A percentile compares a stretch with the other conserved stretches of the same genome.
Conservation (phyloP, 768 basidiomycete genomes). For the Tylopilus balloui region DNA sequence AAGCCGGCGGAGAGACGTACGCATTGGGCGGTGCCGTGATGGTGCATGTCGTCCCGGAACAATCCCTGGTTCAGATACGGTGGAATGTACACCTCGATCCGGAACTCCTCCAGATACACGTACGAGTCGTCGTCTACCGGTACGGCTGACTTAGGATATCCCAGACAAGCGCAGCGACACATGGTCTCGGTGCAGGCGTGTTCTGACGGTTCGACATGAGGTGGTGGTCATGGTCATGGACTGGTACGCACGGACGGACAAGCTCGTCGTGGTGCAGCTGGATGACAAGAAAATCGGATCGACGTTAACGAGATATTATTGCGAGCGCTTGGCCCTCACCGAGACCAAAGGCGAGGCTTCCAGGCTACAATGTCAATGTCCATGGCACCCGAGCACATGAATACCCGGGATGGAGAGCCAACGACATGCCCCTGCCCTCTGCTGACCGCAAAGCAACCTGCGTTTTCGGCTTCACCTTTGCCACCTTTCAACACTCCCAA, state of each 20-base stretch:
- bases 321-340: too few relatives aligned
- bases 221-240: too few relatives aligned
- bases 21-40: constrained; percentile 65
- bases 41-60: constrained; percentile 56
- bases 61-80: constrained; percentile 71
- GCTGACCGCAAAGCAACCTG: background rate
- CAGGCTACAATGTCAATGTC: background rate
- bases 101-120: constrained; percentile 71
- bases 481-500: background rate
- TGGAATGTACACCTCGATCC: constrained; percentile 78
- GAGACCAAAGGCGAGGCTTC: too few relatives aligned
- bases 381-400: background rate
- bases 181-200: too few relatives aligned
- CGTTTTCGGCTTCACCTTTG: background rate
- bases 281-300: too few relatives aligned
- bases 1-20: constrained; percentile 65
- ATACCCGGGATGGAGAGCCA: background rate
- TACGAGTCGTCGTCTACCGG: constrained; percentile 29
- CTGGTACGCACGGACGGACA: too few relatives aligned
- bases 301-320: too few relatives aligned
- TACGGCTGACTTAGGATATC: too few relatives aligned
- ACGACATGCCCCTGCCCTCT: background rate
- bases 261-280: too few relatives aligned
- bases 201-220: too few relatives aligned
- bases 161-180: too few relatives aligned